phyloP scores from a whole-genome alignment of 371 early-diverging fungal genomes.

The Funneliformis caledonium region DNA sequence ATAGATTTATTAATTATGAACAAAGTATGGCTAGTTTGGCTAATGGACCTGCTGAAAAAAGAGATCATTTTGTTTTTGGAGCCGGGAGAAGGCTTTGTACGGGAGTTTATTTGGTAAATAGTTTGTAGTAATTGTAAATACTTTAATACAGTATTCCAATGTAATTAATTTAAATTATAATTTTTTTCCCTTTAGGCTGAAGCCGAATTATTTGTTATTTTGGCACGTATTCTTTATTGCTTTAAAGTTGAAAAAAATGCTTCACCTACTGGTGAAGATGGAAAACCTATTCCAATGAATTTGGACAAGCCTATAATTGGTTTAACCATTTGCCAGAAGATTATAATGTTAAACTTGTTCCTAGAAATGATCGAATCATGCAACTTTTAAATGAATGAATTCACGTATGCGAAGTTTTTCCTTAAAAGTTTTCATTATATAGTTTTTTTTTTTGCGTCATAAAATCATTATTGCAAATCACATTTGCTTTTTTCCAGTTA shows the following conservation, averaged over 20 bases:
- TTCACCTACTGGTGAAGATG: background rate
- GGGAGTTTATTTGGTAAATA: background rate
- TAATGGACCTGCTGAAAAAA: background rate
- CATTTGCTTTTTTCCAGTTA: too few relatives aligned
- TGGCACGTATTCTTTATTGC: background rate
- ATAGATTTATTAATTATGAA: conserved; percentile 4
- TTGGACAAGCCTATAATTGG: background rate
- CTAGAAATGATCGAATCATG: background rate
- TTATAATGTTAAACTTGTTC: background rate
- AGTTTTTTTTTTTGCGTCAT: too few relatives aligned
- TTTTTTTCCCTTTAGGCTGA: background rate
- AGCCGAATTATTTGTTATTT: background rate
- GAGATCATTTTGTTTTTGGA: conserved; percentile 28
- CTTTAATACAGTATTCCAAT: background rate
- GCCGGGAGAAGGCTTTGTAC: background rate
- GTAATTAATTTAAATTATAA: background rate
- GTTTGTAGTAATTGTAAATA: background rate
- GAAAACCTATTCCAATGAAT: conserved; percentile 2
- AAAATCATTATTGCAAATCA: too few relatives aligned
- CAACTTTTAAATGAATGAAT: too few relatives aligned
- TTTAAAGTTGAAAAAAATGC: conserved; percentile 1
- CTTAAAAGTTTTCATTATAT: too few relatives aligned
- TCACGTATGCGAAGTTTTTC: too few relatives aligned
- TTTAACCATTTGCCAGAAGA: background rate
- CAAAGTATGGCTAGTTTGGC: conserved; percentile 7